Evolutionary conservation across 495 filamentous ascomycete species (phyloP).

Genomic region (Penicillium canariense): DNA sequence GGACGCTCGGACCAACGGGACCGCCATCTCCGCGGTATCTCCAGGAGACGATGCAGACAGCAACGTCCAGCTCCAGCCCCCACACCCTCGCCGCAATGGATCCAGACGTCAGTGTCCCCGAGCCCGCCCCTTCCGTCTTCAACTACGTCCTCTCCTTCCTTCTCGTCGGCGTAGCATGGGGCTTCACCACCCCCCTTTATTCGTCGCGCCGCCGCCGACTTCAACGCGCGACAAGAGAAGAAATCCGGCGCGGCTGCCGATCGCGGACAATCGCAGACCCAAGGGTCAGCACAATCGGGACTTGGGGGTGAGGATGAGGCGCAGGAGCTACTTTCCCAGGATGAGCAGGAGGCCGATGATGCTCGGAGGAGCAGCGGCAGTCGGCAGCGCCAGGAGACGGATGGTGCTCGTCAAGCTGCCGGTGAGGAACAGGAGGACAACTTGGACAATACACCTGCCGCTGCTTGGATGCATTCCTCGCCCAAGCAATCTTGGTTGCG

Average conservation of each 20-base stretch:
- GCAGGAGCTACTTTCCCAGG: conserved; percentile 23
- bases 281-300: not conserved
- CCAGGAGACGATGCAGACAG: not conserved
- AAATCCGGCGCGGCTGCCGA: conserved; percentile 9
- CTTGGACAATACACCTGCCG: conserved; percentile 22
- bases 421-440: conserved; percentile 11
- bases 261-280: conserved; percentile 14
- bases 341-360: conserved; percentile 10
- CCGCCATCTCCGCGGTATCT: not conserved
- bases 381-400: conserved; percentile 2
- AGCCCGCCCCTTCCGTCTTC: conserved; percentile 65
- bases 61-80: not conserved
- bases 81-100: conserved; percentile 34
- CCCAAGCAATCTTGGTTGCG: conserved; percentile 45
- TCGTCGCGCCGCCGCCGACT: conserved; percentile 56
- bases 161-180: conserved; percentile 88
- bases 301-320: conserved; percentile 10
- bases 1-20: conserved; percentile 5
- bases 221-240: conserved; percentile 50
- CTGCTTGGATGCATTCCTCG: conserved; percentile 25
- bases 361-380: conserved; percentile 23
- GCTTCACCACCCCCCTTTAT: conserved; percentile 61
- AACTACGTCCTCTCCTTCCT: conserved; percentile 87
- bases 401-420: not conserved
- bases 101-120: conserved; percentile 27